A percentile compares a stretch with the other conserved stretches of the same genome.
Evolutionary conservation across 2,329 filamentous ascomycete species (phyloP).

Genomic region (Pseudocercospora macadamiae): DNA sequence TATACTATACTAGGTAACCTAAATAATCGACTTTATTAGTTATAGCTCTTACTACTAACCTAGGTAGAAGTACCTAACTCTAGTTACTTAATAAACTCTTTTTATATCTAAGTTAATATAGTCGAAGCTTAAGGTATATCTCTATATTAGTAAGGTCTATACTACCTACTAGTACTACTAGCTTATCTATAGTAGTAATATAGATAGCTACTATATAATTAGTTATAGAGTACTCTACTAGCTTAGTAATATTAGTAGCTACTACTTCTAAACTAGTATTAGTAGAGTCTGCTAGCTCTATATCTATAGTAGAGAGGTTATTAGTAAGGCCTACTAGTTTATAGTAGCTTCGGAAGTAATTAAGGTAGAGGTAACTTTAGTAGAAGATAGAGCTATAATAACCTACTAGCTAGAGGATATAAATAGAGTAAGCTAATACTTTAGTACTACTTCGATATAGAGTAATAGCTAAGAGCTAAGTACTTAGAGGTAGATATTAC

Average conservation of each 20-base stretch:
- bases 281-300: neutral
- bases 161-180: neutral
- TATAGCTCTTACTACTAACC: too few species aligned
- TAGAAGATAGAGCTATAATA: neutral
- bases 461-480: neutral
- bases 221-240: neutral
- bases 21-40: too few species aligned
- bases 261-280: too few species aligned
- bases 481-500: neutral
- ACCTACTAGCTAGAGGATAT: neutral
- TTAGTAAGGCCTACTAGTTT: too few species aligned
- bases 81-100: too few species aligned
- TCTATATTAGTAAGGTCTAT: neutral
- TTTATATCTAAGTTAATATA: neutral
- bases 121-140: neutral
- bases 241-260: too few species aligned
- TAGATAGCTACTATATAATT: too few species aligned
- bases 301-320: too few species aligned
- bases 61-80: too few species aligned
- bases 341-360: neutral
- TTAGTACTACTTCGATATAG: neutral
- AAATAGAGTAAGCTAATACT: neutral
- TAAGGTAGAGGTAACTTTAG: neutral
- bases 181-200: neutral
- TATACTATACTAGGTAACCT: neutral